Percentiles rank a stretch among this genome's conserved stretches.
These are phyloP conservation scores for Echeveria elegans DNA, from an alignment of 164 flowering plant species.

Conservation along the genomic window DNA sequence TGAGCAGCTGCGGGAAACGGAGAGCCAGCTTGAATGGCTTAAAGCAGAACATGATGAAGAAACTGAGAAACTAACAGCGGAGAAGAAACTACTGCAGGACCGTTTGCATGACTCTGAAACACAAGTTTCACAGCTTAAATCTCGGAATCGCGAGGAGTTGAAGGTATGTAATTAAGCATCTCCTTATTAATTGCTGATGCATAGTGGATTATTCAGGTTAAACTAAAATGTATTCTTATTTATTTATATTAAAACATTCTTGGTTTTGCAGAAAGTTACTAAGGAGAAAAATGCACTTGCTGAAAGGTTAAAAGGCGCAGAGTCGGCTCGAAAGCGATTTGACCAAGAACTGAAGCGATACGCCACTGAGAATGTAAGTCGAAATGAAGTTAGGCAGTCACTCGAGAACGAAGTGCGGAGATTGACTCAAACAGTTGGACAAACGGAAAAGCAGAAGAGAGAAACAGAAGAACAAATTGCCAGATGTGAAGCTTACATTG, in stretches of 20 bases:
- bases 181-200: neutral
- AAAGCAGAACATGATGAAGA: conserved; percentile 87
- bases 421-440: conserved; percentile 85
- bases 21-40: conserved; percentile 91
- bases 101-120: conserved; percentile 91
- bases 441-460: conserved; percentile 85
- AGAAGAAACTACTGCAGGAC: conserved; percentile 78
- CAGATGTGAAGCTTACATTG: conserved; percentile 90
- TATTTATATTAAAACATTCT: neutral
- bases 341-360: conserved; percentile 89
- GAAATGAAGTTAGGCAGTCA: conserved; percentile 79
- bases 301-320: conserved; percentile 85
- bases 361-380: conserved; percentile 79
- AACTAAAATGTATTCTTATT: too few relatives aligned
- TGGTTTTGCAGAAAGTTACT: conserved; percentile 59
- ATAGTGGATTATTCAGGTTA: neutral
- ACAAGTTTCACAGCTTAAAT: conserved; percentile 77
- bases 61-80: conserved; percentile 56
- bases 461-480: conserved; percentile 96
- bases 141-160: conserved; percentile 92
- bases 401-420: conserved; percentile 92
- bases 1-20: conserved; percentile 74
- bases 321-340: conserved; percentile 78
- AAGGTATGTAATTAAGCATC: conserved; percentile 53
- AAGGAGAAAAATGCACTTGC: conserved; percentile 97